Evolutionary conservation across 2,329 filamentous ascomycete genomes (phyloP), one percentile per base, ranked within the genome.

Genomic region (Talaromyces sp.): DNA sequence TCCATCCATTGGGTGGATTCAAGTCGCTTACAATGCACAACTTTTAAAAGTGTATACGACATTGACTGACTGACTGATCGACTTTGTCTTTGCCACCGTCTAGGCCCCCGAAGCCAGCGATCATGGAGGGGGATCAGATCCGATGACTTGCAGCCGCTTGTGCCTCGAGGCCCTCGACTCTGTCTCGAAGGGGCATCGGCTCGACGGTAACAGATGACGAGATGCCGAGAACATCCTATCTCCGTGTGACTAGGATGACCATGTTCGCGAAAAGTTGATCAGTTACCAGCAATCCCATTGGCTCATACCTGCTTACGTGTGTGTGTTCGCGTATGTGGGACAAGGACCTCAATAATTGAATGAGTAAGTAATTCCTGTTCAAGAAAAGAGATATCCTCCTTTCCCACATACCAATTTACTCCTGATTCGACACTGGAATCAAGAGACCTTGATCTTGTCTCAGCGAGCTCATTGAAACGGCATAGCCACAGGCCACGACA

Each of bases 321-420:
- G 7, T n/a, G n/a, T n/a, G n/a, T 18, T 9, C 18, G 16, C 2
- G 16, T 25, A 58, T 40, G 55, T 58, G n/a, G 25, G 33, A 58
- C 55, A 58, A 57, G 39, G 55, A 31, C 55, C 33, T 31, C 37
- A 44, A 58, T 57, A 23, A 58, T 58, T 58, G 39, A 16, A 16
- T 28, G 11, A 28, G 9, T 31, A 37, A 5, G n/a, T 42, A 16
- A 18, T 25, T 25, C 21, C 50, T 14, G 35, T 35, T 16, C n/a
- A 14, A 18, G 50, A 54, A 14, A 16, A 9, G 7, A 1, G 5
- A 14, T 25, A 12, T 2, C n/a, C n/a, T n/a, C 12, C 48, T 23
- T 2, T n/a, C 4, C 14, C 16, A 12, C 25, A 21, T n/a, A 21
- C 8, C 2, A 33, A 21, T 12, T 33, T 14, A 12, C 16, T 16